Conservation (phyloP, 2,329 filamentous ascomycete genomes). For the Fusarium sp. region DNA sequence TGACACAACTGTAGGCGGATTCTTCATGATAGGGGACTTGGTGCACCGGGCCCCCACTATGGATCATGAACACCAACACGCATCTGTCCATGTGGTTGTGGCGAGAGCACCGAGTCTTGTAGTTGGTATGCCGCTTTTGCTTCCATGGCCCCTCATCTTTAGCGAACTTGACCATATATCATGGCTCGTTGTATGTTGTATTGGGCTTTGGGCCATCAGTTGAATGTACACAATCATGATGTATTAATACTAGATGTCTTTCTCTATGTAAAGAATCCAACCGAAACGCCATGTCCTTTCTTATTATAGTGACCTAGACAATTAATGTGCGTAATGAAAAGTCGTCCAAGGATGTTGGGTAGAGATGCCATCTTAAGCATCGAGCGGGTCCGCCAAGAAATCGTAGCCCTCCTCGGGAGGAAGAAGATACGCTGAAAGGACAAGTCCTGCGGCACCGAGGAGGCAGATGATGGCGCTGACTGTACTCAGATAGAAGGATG, state of each 20-base stretch:
- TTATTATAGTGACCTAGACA: background rate
- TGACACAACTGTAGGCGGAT: background rate
- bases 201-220: background rate
- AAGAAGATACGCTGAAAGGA: conserved; percentile 75
- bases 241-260: background rate
- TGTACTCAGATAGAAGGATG: conserved; percentile 79
- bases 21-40: background rate
- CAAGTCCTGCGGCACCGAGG: conserved; percentile 68
- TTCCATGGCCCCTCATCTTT: background rate
- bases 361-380: conserved; percentile 58
- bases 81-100: background rate
- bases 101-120: background rate
- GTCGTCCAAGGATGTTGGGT: background rate
- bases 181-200: background rate
- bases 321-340: background rate
- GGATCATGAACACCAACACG: background rate
- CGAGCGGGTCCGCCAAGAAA: conserved; percentile 63
- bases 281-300: conserved; percentile 15
- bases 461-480: conserved; percentile 66
- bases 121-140: background rate
- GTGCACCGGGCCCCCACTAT: background rate
- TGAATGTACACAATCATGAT: background rate
- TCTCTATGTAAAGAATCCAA: background rate
- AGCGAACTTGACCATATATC: background rate
- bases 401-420: conserved; percentile 90